A percentile compares a stretch with the other conserved stretches of the same genome.
These are phyloP conservation scores for Schoenoplectus triqueter DNA, from an alignment of 202 grass and related monocot species.

Conservation along the genomic window DNA sequence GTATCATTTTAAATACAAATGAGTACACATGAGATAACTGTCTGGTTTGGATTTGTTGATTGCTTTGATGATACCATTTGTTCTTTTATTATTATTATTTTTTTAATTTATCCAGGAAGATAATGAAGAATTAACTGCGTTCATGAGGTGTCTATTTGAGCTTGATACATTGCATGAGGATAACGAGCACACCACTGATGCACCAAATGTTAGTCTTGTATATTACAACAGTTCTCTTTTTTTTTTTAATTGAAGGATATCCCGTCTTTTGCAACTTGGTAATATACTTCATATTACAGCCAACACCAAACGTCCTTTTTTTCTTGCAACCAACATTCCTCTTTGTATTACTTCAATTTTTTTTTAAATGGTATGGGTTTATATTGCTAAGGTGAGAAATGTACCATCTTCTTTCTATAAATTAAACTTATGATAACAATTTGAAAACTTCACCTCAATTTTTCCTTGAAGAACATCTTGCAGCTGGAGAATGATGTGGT, in stretches of 20 bases:
- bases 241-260: background rate
- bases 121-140: constrained; percentile 33
- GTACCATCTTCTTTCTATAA: constrained; percentile 22
- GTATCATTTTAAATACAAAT: constrained; percentile 30
- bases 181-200: constrained; percentile 18
- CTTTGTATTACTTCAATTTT: background rate
- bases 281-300: constrained; percentile 3
- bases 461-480: constrained; percentile 25
- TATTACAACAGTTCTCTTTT: background rate
- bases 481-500: background rate
- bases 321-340: background rate
- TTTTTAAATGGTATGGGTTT: background rate
- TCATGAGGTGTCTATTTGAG: constrained; percentile 40
- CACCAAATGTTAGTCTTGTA: constrained; percentile 15
- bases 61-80: background rate
- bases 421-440: background rate
- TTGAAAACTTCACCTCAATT: background rate
- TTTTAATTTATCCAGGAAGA: constrained; percentile 34
- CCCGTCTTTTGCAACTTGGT: background rate
- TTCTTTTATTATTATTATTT: background rate
- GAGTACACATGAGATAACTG: background rate
- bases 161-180: constrained; percentile 43
- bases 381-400: background rate
- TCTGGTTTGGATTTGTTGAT: constrained; percentile 6
- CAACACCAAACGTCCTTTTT: background rate